Conservation (phyloP, 108 stramenopile genomes). For the Fragilariopsis cylindrus region DNA sequence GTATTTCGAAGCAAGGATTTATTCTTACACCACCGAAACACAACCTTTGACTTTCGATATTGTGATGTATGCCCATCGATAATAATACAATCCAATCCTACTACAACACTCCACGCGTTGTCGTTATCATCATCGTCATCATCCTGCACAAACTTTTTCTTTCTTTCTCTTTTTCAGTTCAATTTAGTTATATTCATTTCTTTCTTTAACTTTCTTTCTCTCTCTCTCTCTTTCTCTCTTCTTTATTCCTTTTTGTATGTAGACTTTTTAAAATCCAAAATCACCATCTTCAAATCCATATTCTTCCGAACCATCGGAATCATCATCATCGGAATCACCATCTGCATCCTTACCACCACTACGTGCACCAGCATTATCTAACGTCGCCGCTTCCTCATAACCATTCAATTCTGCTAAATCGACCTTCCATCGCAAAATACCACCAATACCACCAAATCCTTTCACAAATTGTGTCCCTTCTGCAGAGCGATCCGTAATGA, state of each 20-base stretch:
- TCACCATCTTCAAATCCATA: slow-evolving; percentile 89
- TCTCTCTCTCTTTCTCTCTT: too few relatives aligned
- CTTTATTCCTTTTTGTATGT: background rate
- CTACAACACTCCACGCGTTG: too few relatives aligned
- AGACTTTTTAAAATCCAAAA: slow-evolving; percentile 70
- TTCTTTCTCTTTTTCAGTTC: too few relatives aligned
- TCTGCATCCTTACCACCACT: slow-evolving; percentile 53
- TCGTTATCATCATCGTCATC: too few relatives aligned
- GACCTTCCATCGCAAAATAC: slow-evolving; percentile 97
- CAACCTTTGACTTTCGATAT: too few relatives aligned
- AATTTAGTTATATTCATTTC: too few relatives aligned
- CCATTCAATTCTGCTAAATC: slow-evolving; percentile 87
- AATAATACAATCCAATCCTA: too few relatives aligned
- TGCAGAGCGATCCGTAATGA: slow-evolving; percentile 95
- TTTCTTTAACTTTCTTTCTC: too few relatives aligned
- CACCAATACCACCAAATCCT: slow-evolving; percentile 99
- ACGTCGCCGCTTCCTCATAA: slow-evolving; percentile 72
- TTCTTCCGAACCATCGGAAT: slow-evolving; percentile 59
- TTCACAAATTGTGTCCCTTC: slow-evolving; percentile 99
- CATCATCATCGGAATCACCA: slow-evolving; percentile 52
- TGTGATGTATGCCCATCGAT: too few relatives aligned
- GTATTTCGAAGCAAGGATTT: too few relatives aligned
- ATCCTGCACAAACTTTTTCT: too few relatives aligned
- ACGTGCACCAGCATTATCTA: slow-evolving; percentile 23
- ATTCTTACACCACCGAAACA: too few relatives aligned